Evolutionary conservation across 441 rosid genomes (phyloP).

Genomic region (Arabidopsis hybrid): DNA sequence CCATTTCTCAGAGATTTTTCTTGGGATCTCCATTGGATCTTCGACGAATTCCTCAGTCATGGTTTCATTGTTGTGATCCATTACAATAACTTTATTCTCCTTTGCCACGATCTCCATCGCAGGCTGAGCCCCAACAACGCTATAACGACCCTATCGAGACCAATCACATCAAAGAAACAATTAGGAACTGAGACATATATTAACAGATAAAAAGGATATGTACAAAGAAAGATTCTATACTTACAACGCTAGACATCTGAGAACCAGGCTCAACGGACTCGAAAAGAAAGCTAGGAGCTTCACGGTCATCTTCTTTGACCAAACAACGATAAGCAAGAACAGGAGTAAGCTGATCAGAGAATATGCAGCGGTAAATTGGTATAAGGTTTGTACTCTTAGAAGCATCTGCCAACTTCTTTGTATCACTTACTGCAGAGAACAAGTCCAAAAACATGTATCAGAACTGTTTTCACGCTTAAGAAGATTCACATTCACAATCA

Average conservation of each 20-base stretch:
- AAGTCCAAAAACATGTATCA: constrained; percentile 27
- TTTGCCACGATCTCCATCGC: constrained; percentile 81
- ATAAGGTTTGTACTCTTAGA: constrained; percentile 69
- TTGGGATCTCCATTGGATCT: constrained; percentile 84
- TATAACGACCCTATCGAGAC: constrained; percentile 70
- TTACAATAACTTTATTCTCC: constrained; percentile 70
- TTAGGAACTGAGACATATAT: not conserved
- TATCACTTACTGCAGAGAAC: constrained; percentile 53
- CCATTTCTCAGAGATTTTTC: constrained; percentile 75
- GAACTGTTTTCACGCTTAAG: not conserved
- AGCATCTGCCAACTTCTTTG: constrained; percentile 57
- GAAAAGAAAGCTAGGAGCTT: constrained; percentile 89
- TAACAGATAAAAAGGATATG: constrained; percentile 3
- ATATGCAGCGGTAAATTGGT: constrained; percentile 74
- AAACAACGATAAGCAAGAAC: constrained; percentile 88
- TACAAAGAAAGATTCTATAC: constrained; percentile 25
- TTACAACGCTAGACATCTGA: constrained; percentile 65
- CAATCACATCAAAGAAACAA: constrained; percentile 23
- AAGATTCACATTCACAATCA: constrained; percentile 25
- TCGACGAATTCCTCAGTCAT: constrained; percentile 69
- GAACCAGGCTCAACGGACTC: constrained; percentile 84
- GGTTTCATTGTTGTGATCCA: constrained; percentile 72
- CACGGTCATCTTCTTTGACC: constrained; percentile 89
- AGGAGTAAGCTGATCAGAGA: constrained; percentile 92
- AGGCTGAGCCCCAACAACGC: constrained; percentile 90